These are phyloP conservation scores for Odontarrhena argentea DNA, from an alignment of 345 rosid species.

Conservation along the genomic window DNA sequence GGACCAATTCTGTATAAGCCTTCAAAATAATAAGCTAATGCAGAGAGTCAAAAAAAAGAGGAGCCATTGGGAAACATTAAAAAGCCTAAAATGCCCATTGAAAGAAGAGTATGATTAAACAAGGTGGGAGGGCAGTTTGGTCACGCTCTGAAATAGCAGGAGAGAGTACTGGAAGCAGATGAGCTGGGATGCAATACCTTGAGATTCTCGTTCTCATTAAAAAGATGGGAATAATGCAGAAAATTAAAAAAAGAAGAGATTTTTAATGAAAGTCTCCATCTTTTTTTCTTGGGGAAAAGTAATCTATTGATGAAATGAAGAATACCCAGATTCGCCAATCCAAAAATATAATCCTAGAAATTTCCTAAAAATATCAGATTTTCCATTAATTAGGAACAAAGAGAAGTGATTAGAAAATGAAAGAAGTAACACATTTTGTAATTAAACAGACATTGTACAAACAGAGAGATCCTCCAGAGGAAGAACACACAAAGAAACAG, in stretches of 20 bases:
- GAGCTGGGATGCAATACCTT: constrained; percentile 47
- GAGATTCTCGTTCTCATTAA: constrained; percentile 43
- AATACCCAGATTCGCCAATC: constrained; percentile 28
- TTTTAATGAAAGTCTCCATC: constrained; percentile 19
- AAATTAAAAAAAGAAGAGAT: not conserved
- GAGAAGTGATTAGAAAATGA: not conserved
- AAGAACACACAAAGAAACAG: constrained; percentile 35
- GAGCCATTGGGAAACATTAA: not conserved
- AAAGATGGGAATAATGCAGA: constrained; percentile 20
- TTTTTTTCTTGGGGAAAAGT: constrained; percentile 12
- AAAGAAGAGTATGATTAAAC: not conserved
- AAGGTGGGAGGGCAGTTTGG: constrained; percentile 23
- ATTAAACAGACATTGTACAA: constrained; percentile 12
- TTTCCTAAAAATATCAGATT: not conserved
- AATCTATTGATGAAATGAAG: constrained; percentile 14
- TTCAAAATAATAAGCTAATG: constrained; percentile 11
- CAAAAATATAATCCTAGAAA: not conserved
- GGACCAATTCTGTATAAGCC: constrained; percentile 23
- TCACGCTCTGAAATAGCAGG: not conserved
- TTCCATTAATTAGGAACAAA: not conserved
- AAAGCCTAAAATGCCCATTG: constrained; percentile 22
- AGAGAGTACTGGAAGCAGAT: constrained; percentile 35
- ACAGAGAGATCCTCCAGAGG: constrained; percentile 19
- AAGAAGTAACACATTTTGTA: constrained; percentile 20
- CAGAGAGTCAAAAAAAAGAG: constrained; percentile 8